These are phyloP conservation scores for Globisporangium alternatum DNA, from an alignment of 352 stramenopile genomes.

Conservation along the genomic window DNA sequence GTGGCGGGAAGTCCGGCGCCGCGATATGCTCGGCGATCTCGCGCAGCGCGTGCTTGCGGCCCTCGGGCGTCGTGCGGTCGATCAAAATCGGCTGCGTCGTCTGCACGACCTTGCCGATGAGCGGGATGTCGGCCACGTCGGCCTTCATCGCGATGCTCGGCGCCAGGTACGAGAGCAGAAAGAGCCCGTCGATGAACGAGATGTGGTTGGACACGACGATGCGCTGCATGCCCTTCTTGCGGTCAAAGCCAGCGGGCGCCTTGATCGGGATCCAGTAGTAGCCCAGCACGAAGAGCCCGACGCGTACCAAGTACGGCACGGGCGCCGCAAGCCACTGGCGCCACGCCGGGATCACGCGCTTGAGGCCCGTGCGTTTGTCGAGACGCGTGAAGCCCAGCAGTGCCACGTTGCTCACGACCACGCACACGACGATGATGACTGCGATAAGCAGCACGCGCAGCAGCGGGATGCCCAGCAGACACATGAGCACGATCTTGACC, in stretches of 20 bases:
- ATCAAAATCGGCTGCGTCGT: constrained; percentile 67
- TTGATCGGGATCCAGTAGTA: constrained; percentile 68
- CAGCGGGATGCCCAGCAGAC: constrained; percentile 53
- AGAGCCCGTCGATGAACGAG: constrained; percentile 65
- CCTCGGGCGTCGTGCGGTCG: constrained; percentile 44
- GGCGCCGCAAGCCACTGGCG: constrained; percentile 33
- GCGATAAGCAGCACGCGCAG: constrained; percentile 47
- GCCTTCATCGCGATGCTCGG: constrained; percentile 75
- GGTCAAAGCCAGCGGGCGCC: constrained; percentile 20
- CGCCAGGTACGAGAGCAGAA: constrained; percentile 48
- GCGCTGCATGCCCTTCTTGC: constrained; percentile 26
- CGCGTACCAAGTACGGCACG: constrained; percentile 41
- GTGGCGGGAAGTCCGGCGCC: constrained; percentile 37
- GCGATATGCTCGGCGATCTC: constrained; percentile 61
- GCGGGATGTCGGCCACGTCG: constrained; percentile 50
- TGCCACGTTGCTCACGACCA: constrained; percentile 41
- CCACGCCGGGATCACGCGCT: constrained; percentile 37
- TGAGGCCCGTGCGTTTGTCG: constrained; percentile 27
- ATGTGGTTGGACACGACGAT: constrained; percentile 75
- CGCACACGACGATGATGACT: constrained; percentile 29
- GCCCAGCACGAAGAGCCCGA: constrained; percentile 52
- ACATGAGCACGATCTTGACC: constrained; percentile 54
- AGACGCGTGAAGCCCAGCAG: constrained; percentile 50
- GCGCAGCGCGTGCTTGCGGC: constrained; percentile 49
- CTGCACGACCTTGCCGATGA: constrained; percentile 56